phyloP scores from a whole-genome alignment of 2,329 filamentous ascomycete genomes.

The Alternaria infectoria region DNA sequence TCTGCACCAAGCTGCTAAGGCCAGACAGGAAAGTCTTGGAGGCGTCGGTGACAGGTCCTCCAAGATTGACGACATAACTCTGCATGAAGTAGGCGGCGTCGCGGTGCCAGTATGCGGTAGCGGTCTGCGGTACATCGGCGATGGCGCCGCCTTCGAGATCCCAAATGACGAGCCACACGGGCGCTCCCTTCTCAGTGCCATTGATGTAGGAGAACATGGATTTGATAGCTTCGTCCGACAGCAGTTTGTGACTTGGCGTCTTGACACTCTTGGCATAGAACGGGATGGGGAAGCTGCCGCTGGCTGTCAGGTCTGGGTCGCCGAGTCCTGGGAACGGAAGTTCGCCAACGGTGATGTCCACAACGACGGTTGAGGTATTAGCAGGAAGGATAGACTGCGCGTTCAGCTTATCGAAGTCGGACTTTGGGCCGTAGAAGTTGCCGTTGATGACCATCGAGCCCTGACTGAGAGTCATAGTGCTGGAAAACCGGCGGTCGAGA shows the following conservation, averaged over 20 bases:
- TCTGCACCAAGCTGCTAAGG: not conserved
- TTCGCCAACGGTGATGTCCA: not conserved
- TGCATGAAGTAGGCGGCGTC: slow-evolving; percentile 1
- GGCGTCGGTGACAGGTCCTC: not conserved
- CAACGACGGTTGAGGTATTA: not conserved
- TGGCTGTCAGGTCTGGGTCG: not conserved
- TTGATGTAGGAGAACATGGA: slow-evolving; percentile 1
- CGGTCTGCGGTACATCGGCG: not conserved
- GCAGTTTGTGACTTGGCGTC: not conserved
- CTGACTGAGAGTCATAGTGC: not conserved
- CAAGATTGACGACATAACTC: not conserved
- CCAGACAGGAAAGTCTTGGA: not conserved
- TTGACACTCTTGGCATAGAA: slow-evolving; percentile 1
- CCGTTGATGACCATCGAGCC: not conserved
- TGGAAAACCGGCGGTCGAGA: not conserved
- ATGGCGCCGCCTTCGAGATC: not conserved
- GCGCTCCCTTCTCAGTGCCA: not conserved
- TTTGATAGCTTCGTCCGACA: not conserved
- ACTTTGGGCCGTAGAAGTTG: not conserved
- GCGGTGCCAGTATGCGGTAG: not conserved
- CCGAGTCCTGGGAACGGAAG: not conserved
- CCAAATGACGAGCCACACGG: not conserved
- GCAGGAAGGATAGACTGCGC: not conserved
- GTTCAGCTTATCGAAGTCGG: not conserved
- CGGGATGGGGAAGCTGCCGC: not conserved